phyloP scores from a whole-genome alignment of 805 yeast species.

The Candida ovalis region DNA sequence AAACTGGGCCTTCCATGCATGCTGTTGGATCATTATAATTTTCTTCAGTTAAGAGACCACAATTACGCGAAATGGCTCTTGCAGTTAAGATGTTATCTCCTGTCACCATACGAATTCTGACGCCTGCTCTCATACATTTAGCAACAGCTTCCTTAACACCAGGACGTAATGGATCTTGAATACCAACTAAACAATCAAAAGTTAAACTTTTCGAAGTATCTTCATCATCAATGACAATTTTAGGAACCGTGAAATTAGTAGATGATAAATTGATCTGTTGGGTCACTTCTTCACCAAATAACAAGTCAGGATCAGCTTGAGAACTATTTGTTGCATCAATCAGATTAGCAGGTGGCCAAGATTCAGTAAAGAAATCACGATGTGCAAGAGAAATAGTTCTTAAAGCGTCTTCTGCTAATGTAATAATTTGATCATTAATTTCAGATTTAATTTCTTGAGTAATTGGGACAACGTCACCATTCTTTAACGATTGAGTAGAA shows the following conservation, averaged over 20 bases:
- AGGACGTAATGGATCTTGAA: slow-evolving; percentile 88
- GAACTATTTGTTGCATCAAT: slow-evolving; percentile 30
- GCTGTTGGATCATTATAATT: slow-evolving; percentile 49
- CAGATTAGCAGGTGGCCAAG: slow-evolving; percentile 68
- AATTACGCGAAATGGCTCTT: slow-evolving; percentile 79
- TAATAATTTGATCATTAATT: slow-evolving; percentile 29
- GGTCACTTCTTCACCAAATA: slow-evolving; percentile 34
- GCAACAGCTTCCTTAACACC: slow-evolving; percentile 89
- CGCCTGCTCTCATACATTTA: slow-evolving; percentile 88
- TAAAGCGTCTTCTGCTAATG: slow-evolving; percentile 73
- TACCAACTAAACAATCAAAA: slow-evolving; percentile 80
- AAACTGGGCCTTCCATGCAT: slow-evolving; percentile 91
- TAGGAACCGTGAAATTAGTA: slow-evolving; percentile 16
- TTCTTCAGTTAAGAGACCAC: slow-evolving; percentile 67
- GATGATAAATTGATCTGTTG: neutral
- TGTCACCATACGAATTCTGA: slow-evolving; percentile 94
- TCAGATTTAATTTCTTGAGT: slow-evolving; percentile 30
- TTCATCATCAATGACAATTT: slow-evolving; percentile 24
- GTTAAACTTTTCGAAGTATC: slow-evolving; percentile 35
- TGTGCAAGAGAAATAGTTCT: slow-evolving; percentile 90
- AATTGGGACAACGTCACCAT: slow-evolving; percentile 28
- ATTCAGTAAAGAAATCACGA: slow-evolving; percentile 49
- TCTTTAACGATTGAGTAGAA: slow-evolving; percentile 33
- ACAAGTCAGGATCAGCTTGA: slow-evolving; percentile 41
- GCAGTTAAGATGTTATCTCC: slow-evolving; percentile 96